These are phyloP conservation scores for Boletus sp. DNA, from an alignment of 768 basidiomycete species.

Conservation along the genomic window DNA sequence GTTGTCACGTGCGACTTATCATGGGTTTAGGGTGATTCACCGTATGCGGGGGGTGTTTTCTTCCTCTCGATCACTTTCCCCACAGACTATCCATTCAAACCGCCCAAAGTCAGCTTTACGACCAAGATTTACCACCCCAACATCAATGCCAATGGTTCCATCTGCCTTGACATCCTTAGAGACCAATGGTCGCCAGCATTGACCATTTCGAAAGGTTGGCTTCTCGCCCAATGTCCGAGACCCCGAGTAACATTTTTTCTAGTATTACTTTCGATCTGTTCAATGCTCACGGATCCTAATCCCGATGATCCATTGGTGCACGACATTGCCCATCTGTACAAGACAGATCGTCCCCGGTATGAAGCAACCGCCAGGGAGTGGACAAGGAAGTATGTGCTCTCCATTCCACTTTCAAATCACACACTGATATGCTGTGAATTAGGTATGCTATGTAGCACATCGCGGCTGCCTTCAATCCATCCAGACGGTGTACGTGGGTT, in stretches of 20 bases:
- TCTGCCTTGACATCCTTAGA: conserved; percentile 96
- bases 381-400: conserved; percentile 87
- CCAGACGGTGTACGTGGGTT: conserved; percentile 24
- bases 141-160: conserved; percentile 99
- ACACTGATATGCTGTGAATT: neutral
- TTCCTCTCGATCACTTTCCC: conserved; percentile 94
- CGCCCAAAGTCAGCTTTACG: conserved; percentile 99
- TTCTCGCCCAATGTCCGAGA: neutral
- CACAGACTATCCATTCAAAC: conserved; percentile 99
- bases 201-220: conserved; percentile 95
- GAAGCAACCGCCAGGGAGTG: conserved; percentile 98
- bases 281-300: conserved; percentile 99
- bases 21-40: conserved; percentile 79
- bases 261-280: conserved; percentile 98
- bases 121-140: conserved; percentile 99
- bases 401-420: neutral
- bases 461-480: conserved; percentile 23
- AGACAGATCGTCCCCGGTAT: conserved; percentile 96
- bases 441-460: conserved; percentile 54
- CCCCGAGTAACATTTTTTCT: neutral
- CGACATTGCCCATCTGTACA: conserved; percentile 98
- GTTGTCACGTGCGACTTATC: conserved; percentile 21
- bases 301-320: conserved; percentile 98
- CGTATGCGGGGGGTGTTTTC: conserved; percentile 98
- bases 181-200: conserved; percentile 99